Conservation (phyloP, 1,284 basidiomycete genomes). For the Puccinia polysora region DNA sequence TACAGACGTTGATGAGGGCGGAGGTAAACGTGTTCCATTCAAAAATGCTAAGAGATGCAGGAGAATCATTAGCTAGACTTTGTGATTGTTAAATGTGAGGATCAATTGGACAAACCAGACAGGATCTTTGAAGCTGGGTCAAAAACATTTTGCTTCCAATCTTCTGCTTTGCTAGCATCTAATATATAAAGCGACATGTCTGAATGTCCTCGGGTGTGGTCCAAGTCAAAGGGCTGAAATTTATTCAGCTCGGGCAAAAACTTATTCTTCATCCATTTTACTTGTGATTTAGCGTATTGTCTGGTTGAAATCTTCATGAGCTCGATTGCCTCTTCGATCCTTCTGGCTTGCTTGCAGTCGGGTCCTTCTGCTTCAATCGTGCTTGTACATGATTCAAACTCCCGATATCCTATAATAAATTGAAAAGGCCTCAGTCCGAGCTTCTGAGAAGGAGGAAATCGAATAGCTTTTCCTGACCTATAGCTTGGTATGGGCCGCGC, state of each 20-base stretch:
- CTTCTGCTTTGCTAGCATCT: conserved; percentile 66
- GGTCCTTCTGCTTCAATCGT: background rate
- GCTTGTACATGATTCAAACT: conserved; percentile 20
- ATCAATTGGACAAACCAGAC: conserved; percentile 22
- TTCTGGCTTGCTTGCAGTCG: conserved; percentile 1
- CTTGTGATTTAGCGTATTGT: conserved; percentile 85
- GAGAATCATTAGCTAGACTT: conserved; percentile 1
- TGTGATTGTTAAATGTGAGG: background rate
- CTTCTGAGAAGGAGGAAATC: background rate
- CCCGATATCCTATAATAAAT: conserved; percentile 35
- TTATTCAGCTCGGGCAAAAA: conserved; percentile 67
- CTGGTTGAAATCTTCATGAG: conserved; percentile 80
- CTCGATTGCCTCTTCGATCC: conserved; percentile 64
- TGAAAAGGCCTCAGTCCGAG: too few relatives aligned
- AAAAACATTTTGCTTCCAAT: conserved; percentile 58
- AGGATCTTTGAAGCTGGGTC: conserved; percentile 49
- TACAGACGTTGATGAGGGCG: conserved; percentile 4
- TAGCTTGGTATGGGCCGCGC: conserved; percentile 86
- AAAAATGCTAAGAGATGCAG: conserved; percentile 15
- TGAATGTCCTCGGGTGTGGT: conserved; percentile 44
- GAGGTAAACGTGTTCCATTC: background rate
- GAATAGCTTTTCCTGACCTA: conserved; percentile 61
- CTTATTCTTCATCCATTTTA: conserved; percentile 89
- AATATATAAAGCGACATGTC: conserved; percentile 59
- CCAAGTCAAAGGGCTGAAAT: conserved; percentile 48